Evolutionary conservation across 208 protist genomes (phyloP).

Genomic region (Trypanosoma vivax): DNA sequence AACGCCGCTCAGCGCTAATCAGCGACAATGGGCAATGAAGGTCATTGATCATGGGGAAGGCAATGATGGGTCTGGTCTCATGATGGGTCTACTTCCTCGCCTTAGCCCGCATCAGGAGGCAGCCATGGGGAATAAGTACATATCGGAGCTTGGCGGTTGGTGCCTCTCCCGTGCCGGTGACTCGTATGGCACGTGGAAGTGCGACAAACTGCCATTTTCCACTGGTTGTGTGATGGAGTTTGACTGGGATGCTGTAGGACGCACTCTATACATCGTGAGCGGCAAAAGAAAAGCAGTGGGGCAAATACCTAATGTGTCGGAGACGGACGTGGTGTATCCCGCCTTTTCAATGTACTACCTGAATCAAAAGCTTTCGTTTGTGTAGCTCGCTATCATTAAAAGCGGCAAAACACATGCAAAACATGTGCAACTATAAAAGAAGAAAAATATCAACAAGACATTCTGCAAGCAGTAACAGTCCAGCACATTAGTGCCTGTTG

Average conservation of each 20-base stretch:
- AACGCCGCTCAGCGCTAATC: constrained; percentile 46
- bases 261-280: constrained; percentile 79
- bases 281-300: constrained; percentile 66
- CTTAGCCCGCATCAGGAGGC: constrained; percentile 34
- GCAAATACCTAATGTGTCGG: constrained; percentile 63
- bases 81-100: constrained; percentile 82
- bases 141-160: constrained; percentile 87
- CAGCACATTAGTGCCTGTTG: too few relatives aligned
- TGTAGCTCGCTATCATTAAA: too few relatives aligned
- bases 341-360: constrained; percentile 90
- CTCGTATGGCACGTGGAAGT: constrained; percentile 85
- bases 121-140: constrained; percentile 82
- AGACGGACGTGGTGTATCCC: constrained; percentile 70
- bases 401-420: too few relatives aligned
- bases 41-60: constrained; percentile 87
- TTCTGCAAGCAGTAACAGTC: too few relatives aligned
- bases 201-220: constrained; percentile 75
- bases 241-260: constrained; percentile 68
- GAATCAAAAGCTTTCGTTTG: constrained; percentile 88
- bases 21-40: constrained; percentile 84
- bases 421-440: too few relatives aligned
- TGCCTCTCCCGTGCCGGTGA: constrained; percentile 84
- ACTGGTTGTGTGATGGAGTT: constrained; percentile 89
- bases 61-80: constrained; percentile 80
- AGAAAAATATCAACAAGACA: too few relatives aligned